These are phyloP conservation scores for Hypoxylon trugodes DNA, from an alignment of 495 filamentous ascomycete genomes.

Conservation along the genomic window DNA sequence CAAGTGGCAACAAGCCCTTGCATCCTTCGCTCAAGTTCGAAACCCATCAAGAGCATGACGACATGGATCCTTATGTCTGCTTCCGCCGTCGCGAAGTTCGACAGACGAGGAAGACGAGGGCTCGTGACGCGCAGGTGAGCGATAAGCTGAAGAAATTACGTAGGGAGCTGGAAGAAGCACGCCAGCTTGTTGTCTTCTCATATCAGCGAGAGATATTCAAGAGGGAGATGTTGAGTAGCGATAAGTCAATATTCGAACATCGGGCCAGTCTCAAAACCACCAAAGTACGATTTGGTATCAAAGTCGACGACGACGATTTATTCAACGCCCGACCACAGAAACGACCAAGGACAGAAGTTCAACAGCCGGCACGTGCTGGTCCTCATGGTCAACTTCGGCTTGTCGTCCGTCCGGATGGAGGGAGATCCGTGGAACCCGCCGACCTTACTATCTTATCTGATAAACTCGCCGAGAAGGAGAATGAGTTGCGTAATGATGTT, in stretches of 20 bases:
- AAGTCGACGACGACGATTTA: constrained; percentile 92
- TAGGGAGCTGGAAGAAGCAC: constrained; percentile 89
- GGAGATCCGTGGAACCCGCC: constrained; percentile 67
- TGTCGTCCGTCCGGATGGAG: constrained; percentile 71
- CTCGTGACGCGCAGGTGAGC: constrained; percentile 89
- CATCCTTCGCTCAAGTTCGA: constrained; percentile 89
- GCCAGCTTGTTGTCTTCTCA: constrained; percentile 78
- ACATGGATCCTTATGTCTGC: constrained; percentile 96
- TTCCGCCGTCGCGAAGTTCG: constrained; percentile 96
- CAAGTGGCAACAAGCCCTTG: constrained; percentile 70
- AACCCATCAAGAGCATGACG: constrained; percentile 89
- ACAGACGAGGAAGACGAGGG: constrained; percentile 91
- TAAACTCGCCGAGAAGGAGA: constrained; percentile 81
- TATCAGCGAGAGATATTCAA: constrained; percentile 80
- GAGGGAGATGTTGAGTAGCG: constrained; percentile 75
- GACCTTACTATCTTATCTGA: constrained; percentile 82
- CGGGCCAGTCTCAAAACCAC: constrained; percentile 81
- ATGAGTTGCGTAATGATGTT: constrained; percentile 77
- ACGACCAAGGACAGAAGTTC: constrained; percentile 60
- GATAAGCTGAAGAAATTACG: constrained; percentile 93
- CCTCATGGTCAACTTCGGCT: constrained; percentile 66
- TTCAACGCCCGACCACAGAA: constrained; percentile 90
- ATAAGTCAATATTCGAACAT: constrained; percentile 80
- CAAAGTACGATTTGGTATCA: constrained; percentile 88
- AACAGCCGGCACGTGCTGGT: constrained; percentile 46